Evolutionary conservation across 2,329 filamentous ascomycete genomes (phyloP).

Genomic region (Fusarium bulbicola): DNA sequence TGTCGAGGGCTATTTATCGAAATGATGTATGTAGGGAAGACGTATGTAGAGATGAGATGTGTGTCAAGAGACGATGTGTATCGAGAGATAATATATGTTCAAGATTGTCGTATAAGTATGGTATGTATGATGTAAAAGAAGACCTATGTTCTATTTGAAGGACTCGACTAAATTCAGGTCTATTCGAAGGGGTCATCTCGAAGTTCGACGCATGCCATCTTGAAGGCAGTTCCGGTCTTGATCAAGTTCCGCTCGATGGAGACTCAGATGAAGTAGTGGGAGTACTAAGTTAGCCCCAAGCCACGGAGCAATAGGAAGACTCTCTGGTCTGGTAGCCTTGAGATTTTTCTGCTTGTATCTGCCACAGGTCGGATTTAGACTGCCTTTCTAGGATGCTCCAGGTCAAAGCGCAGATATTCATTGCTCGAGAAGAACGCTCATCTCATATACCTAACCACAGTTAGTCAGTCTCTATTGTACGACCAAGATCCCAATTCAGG

Average conservation of each 20-base stretch:
- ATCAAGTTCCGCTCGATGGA: neutral
- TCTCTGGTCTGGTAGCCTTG: too few species aligned
- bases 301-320: too few species aligned
- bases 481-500: neutral
- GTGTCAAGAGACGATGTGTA: too few species aligned
- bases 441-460: neutral
- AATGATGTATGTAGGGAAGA: too few species aligned
- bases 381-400: neutral
- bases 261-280: neutral
- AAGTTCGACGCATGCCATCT: neutral
- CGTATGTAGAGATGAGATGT: too few species aligned
- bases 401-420: neutral
- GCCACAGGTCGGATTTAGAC: too few species aligned
- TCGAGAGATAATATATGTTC: too few species aligned
- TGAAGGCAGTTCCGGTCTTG: neutral
- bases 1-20: too few species aligned
- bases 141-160: neutral
- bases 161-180: neutral
- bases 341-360: too few species aligned
- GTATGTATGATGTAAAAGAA: neutral
- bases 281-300: too few species aligned
- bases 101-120: neutral
- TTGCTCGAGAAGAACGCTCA: neutral
- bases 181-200: neutral
- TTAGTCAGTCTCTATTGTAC: neutral